phyloP scores from a whole-genome alignment of 1,284 basidiomycete species.

The Phellopilus nigrolimitatus region DNA sequence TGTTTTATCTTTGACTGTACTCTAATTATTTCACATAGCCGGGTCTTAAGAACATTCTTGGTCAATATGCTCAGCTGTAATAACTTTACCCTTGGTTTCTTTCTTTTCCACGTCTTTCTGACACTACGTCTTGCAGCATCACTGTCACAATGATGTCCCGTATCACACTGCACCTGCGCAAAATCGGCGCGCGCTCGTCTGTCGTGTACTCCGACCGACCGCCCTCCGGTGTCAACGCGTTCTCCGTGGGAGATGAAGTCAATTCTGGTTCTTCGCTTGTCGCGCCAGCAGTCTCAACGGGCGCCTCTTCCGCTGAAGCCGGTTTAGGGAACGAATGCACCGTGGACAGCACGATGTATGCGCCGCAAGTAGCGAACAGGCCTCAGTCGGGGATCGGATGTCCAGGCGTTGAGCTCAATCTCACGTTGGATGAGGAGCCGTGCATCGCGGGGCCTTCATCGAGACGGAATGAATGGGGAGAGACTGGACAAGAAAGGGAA shows the following conservation, averaged over 20 bases:
- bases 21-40: conserved; percentile 3
- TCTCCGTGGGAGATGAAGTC: neutral
- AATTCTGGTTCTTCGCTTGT: neutral
- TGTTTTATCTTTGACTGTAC: neutral
- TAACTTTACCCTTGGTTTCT: neutral
- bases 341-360: neutral
- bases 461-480: too few relatives aligned
- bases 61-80: conserved; percentile 17
- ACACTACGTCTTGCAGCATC: neutral
- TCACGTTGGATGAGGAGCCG: too few relatives aligned
- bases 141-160: conserved; percentile 22
- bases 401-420: neutral
- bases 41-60: conserved; percentile 20
- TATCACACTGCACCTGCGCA: conserved; percentile 20
- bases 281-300: neutral
- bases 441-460: too few relatives aligned
- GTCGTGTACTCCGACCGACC: conserved; percentile 1
- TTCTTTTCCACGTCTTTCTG: neutral
- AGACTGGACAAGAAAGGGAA: too few relatives aligned
- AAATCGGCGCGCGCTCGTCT: neutral
- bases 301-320: neutral
- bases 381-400: neutral
- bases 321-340: neutral
- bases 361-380: neutral
- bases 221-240: neutral